phyloP scores from a whole-genome alignment of 1,284 basidiomycete species.

The Trichosporon inkin region DNA sequence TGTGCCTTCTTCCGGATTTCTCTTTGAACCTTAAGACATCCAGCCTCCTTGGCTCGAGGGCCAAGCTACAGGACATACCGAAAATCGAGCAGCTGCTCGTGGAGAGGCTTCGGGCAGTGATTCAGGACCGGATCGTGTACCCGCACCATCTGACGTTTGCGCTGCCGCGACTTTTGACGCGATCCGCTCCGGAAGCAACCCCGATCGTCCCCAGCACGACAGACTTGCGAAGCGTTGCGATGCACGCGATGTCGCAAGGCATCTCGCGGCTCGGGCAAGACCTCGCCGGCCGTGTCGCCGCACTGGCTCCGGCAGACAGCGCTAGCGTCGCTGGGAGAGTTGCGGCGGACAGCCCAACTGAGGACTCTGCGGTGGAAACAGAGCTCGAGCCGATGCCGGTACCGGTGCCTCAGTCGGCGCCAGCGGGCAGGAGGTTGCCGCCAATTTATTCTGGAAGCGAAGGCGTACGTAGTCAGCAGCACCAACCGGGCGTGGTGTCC shows the following conservation, averaged over 20 bases:
- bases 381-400: background rate
- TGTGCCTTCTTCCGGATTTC: slow-evolving; percentile 58
- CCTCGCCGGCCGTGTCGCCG: slow-evolving; percentile 14
- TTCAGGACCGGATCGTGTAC: slow-evolving; percentile 55
- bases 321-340: slow-evolving; percentile 13
- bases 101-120: slow-evolving; percentile 52
- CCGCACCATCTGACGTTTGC: slow-evolving; percentile 52
- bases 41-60: slow-evolving; percentile 56
- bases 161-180: slow-evolving; percentile 49
- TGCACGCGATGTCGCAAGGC: slow-evolving; percentile 14
- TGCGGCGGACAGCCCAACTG: background rate
- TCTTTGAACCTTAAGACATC: slow-evolving; percentile 55
- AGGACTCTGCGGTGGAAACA: background rate
- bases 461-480: background rate
- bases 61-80: slow-evolving; percentile 59
- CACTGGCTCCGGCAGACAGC: slow-evolving; percentile 16
- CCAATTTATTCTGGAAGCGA: background rate
- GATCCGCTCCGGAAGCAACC: slow-evolving; percentile 8
- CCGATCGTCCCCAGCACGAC: slow-evolving; percentile 14
- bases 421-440: background rate
- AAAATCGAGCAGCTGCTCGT: slow-evolving; percentile 59
- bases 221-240: slow-evolving; percentile 16
- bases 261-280: slow-evolving; percentile 17
- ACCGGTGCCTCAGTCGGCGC: background rate
- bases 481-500: background rate